A percentile compares a stretch with the other conserved stretches of the same genome.
These are phyloP conservation scores for Euphrasia arctica DNA, from an alignment of 305 asterid species.

Conservation along the genomic window DNA sequence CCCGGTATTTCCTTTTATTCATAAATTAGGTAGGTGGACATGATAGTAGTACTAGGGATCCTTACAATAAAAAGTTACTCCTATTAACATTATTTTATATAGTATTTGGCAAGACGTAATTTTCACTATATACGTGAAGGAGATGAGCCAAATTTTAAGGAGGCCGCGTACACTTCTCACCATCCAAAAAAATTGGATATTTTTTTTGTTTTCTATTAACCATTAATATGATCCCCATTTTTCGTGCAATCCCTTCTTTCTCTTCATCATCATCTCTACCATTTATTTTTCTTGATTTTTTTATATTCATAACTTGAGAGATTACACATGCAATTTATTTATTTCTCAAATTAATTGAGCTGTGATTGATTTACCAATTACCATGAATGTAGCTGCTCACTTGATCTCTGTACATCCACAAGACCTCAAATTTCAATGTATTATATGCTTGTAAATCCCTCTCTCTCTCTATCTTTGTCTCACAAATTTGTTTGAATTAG, in stretches of 20 bases:
- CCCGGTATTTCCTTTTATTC: too few species aligned
- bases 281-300: conserved; percentile 5
- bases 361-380: conserved; percentile 1
- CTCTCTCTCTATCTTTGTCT: not conserved
- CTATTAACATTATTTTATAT: too few species aligned
- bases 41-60: too few species aligned
- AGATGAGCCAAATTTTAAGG: conserved; percentile 25
- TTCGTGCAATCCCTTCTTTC: conserved; percentile 7
- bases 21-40: too few species aligned
- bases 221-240: conserved; percentile 31
- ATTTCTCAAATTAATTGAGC: not conserved
- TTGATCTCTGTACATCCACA: conserved; percentile 69
- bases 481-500: not conserved
- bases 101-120: too few species aligned
- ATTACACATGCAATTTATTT: not conserved
- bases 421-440: conserved; percentile 72
- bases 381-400: conserved; percentile 48
- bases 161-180: not conserved
- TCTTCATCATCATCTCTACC: not conserved
- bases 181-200: not conserved
- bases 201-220: not conserved
- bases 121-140: conserved; percentile 4
- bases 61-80: too few species aligned
- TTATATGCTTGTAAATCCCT: conserved; percentile 16
- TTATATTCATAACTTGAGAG: not conserved